Conservation (phyloP, 208 protist species). For the Kentomonas sorsogonicus region DNA sequence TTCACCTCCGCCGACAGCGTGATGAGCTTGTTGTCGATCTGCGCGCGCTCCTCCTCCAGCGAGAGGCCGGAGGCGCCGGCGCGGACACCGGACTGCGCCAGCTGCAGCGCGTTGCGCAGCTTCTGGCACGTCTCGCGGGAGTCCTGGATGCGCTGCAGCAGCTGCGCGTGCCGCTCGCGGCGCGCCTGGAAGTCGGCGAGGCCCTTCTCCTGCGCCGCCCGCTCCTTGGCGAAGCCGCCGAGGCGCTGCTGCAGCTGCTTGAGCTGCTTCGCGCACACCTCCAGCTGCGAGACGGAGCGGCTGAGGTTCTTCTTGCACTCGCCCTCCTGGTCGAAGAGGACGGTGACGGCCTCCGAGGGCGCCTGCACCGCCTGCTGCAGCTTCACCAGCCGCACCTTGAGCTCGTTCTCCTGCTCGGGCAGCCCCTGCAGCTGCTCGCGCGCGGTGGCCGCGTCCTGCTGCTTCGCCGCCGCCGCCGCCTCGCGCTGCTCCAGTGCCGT, state of each 20-base stretch:
- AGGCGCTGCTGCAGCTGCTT: conserved; percentile 45
- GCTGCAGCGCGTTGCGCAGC: conserved; percentile 63
- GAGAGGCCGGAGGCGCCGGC: conserved; percentile 73
- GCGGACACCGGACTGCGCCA: conserved; percentile 71
- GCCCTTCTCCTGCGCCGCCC: conserved; percentile 29
- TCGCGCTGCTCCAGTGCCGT: conserved; percentile 23
- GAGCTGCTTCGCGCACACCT: conserved; percentile 28
- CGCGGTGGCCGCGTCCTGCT: conserved; percentile 21
- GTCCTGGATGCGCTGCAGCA: conserved; percentile 51
- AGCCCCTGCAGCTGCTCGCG: conserved; percentile 45
- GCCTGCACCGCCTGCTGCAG: conserved; percentile 43
- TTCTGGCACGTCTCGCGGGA: conserved; percentile 41
- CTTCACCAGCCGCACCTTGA: conserved; percentile 47
- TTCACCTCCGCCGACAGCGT: conserved; percentile 31
- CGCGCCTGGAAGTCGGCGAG: conserved; percentile 42
- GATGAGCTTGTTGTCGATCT: conserved; percentile 63
- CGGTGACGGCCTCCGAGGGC: conserved; percentile 45
- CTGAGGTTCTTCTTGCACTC: conserved; percentile 44
- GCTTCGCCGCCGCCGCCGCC: conserved; percentile 10
- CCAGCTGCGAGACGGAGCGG: conserved; percentile 43
- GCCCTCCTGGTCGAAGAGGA: conserved; percentile 65
- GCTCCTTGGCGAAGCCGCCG: conserved; percentile 42
- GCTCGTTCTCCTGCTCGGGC: conserved; percentile 44
- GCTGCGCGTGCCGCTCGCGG: conserved; percentile 26
- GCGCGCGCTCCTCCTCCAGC: conserved; percentile 64